phyloP scores from a whole-genome alignment of 192 early-diverging fungal genomes.

The Gaertneriomyces sp. region DNA sequence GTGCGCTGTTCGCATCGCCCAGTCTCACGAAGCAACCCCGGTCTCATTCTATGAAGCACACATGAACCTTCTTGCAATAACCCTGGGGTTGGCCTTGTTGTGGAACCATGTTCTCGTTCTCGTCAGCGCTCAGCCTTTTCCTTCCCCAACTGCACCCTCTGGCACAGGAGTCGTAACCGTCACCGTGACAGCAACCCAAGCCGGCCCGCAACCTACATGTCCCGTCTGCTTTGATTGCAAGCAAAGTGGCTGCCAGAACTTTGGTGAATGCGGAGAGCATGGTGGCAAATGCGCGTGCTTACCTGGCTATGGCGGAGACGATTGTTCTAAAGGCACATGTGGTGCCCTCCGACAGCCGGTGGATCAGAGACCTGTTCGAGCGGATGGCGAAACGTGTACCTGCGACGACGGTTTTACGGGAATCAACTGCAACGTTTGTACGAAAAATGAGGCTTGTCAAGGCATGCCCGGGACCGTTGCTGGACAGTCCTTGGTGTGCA shows the following conservation, averaged over 20 bases:
- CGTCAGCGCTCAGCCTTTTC: too few relatives aligned
- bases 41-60: too few relatives aligned
- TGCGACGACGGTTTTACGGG: conserved; percentile 60
- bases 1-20: too few relatives aligned
- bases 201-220: conserved; percentile 2
- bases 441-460: conserved; percentile 42
- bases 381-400: conserved; percentile 23
- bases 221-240: conserved; percentile 43
- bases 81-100: too few relatives aligned
- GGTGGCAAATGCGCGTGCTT: conserved; percentile 31
- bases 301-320: conserved; percentile 41
- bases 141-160: too few relatives aligned
- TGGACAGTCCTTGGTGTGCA: conserved; percentile 45
- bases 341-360: conserved; percentile 20
- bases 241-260: conserved; percentile 40
- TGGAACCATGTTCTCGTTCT: too few relatives aligned
- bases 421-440: conserved; percentile 53
- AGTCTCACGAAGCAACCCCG: too few relatives aligned
- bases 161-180: conserved; percentile 12
- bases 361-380: conserved; percentile 7
- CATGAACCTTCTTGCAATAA: too few relatives aligned
- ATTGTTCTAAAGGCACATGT: conserved; percentile 33
- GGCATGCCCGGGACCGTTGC: conserved; percentile 26
- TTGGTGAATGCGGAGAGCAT: conserved; percentile 30
- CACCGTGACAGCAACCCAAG: conserved; percentile 21